A percentile compares a stretch with the other conserved stretches of the same genome.
phyloP scores from a whole-genome alignment of 345 rosid genomes.

The Cardamine chenopodiifolia region DNA sequence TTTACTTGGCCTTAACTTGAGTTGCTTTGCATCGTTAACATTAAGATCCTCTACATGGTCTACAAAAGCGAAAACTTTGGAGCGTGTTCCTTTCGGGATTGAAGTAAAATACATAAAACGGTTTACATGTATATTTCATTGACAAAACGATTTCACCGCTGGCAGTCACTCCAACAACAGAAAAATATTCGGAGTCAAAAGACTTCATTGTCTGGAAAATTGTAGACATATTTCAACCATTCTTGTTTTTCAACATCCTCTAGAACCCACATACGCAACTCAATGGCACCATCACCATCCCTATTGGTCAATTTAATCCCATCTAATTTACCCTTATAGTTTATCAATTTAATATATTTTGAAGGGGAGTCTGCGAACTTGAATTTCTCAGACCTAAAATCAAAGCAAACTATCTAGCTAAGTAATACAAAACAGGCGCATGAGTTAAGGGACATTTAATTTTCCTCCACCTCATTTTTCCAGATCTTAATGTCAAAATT shows the following conservation, averaged over 20 bases:
- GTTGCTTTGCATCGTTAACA: not conserved
- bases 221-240: not conserved
- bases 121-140: not conserved
- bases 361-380: not conserved
- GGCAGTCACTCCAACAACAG: not conserved
- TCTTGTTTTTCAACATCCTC: not conserved
- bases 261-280: not conserved
- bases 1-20: not conserved
- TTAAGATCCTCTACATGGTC: not conserved
- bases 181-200: accelerated
- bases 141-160: constrained; percentile 1
- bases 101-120: not conserved
- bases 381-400: not conserved
- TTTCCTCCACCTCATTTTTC: not conserved
- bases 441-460: not conserved
- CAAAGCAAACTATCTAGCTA: not conserved
- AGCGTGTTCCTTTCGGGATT: constrained; percentile 4
- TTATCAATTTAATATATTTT: not conserved
- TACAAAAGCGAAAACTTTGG: not conserved
- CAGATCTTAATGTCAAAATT: not conserved
- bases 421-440: not conserved
- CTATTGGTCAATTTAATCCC: not conserved
- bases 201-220: not conserved
- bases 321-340: not conserved
- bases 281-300: not conserved